Percentiles rank a stretch among this genome's conserved stretches.
phyloP scores from a whole-genome alignment of 2,329 filamentous ascomycete species.

The Botrytis byssoidea region DNA sequence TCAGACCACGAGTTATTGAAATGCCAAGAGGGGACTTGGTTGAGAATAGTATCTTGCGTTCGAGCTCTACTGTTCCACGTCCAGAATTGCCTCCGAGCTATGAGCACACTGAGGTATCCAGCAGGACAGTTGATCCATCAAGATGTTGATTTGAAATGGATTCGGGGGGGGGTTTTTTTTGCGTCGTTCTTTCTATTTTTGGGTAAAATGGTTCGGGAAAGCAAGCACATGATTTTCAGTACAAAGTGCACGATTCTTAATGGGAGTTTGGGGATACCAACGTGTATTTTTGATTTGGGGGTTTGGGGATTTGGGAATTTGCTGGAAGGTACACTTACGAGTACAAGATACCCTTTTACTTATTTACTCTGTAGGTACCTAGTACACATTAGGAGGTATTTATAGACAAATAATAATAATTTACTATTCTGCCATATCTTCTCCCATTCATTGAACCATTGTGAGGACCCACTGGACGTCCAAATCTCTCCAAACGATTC shows the following conservation, averaged over 20 bases:
- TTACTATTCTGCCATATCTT: background rate
- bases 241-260: no score
- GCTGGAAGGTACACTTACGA: slow-evolving; percentile 7
- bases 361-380: background rate
- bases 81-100: slow-evolving; percentile 36
- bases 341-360: slow-evolving; percentile 11
- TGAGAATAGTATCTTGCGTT: slow-evolving; percentile 32
- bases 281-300: background rate
- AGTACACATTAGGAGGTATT: background rate
- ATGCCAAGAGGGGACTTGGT: slow-evolving; percentile 30
- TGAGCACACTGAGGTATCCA: slow-evolving; percentile 28
- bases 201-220: background rate
- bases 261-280: slow-evolving; percentile 1
- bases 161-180: background rate
- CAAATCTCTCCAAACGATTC: background rate
- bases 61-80: slow-evolving; percentile 2
- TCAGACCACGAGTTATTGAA: slow-evolving; percentile 36
- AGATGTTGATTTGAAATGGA: slow-evolving; percentile 20
- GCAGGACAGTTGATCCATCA: slow-evolving; percentile 23
- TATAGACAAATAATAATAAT: slow-evolving; percentile 16
- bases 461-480: background rate
- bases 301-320: background rate
- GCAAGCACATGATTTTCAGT: background rate
- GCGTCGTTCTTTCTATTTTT: background rate
- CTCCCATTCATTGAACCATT: background rate